Base-by-base conservation (phyloP, 768 basidiomycete genomes). In the Russula sp. region DNA sequence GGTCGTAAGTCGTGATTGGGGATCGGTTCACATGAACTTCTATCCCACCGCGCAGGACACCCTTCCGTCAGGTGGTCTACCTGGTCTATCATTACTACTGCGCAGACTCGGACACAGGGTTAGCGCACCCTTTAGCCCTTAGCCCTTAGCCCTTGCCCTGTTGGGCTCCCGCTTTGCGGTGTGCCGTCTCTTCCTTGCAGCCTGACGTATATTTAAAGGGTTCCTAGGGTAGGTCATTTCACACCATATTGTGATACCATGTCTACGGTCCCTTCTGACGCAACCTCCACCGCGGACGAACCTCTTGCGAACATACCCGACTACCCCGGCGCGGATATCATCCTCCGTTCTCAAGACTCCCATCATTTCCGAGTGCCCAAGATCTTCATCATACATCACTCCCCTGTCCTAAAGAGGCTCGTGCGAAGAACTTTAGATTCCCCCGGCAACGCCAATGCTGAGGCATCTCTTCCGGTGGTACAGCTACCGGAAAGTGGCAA, bases 241-340 rank as follows among this genome's bases (percentile, higher is more conserved):
- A 13, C n/a, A 22, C n/a, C 2, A 46, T n/a, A 46, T n/a, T 22
- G 13, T n/a, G 44, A 46, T 46, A 46, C 44, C 3, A 46, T 46
- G 44, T 46, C 44, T 11, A 22, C n/a, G 4, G n/a, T 22, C 44
- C 44, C 44, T 46, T 11, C 7, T 46, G 44, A 46, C 11, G 3
- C n/a, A 46, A 10, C 44, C n/a, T 46, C 11, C 44, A 1, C 42
- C 42, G 22, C 9, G n/a, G 42, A n/a, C n/a, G 44, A 22, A 22
- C 44, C n/a, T 22, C 44, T 22, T 11, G n/a, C 9, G 10, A 46
- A 11, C n/a, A 5, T 46, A 46, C n/a, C 46, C 28, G 36, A 63
- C 5, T 32, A 78, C 51, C 44, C 44, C 0, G 20, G n/a, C 46
- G 46, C 46, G 11, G 46, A 48, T 48, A 22, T 48, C 46, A 48